Evolutionary conservation across 352 stramenopile genomes (phyloP), one percentile per base, ranked within the genome.

Genomic region (Plasmopara halstedii): DNA sequence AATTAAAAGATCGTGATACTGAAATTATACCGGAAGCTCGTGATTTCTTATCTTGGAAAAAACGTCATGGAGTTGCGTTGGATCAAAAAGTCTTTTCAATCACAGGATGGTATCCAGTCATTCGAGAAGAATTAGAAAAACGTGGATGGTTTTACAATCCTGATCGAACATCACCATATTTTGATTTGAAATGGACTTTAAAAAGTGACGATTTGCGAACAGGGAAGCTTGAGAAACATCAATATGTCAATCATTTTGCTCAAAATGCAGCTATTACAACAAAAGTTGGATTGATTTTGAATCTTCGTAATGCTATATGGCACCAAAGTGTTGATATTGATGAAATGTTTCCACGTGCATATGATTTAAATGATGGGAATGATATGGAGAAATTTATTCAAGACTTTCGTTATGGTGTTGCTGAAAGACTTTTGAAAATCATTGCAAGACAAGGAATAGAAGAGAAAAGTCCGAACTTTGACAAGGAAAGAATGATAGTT

Each of bases 151-250:
- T 78, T 47, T 87, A 71, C 58, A 97, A 97, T 42, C 53, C 67
- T 18, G 86, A 96, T 14, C 69, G 71, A 2, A 62, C 66, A 4
- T 95, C 79, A 2, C 78, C 81, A 25, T 95, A 88, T 54, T 97
- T 95, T 40, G 83, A 97, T 54, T 62, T 97, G 23, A 96, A 96
- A 56, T 96, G 88, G 88, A 83, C 87, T 13, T 66, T 97, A 34
- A 90, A 93, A 49, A 91, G 74, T 34, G 72, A 93, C 38, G 84
- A 97, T 29, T 57, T 95, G 15, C 82, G 79, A 43, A 62, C 62
- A 13, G 67, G 70, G 38, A 88, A 85, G 46, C 68, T 97, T 11
- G 67, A 95, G 27, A 83, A 88, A 23, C 56, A 80, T 52, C 85
- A 96, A 53, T 83, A 88, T 36, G 85, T 90, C 23, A 96, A 96